Base-by-base conservation (phyloP, 202 grass and related monocot species). In the Setaria viridis region DNA sequence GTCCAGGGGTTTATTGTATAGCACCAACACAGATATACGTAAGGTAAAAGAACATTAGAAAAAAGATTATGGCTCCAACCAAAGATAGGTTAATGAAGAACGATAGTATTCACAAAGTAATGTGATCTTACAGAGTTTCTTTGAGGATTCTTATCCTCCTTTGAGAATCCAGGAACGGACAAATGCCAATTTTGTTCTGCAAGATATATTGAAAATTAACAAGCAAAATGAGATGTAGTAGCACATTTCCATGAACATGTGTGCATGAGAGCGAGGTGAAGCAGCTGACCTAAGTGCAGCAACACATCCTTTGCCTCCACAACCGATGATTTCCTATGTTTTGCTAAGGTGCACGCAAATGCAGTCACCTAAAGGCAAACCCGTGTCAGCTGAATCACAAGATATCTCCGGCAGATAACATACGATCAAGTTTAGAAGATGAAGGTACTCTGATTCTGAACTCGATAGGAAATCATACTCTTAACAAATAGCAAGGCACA, bases 101-200 rank as follows among this genome's bases (percentile, higher is more conserved):
- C 7, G 51, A 11, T 73, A 70, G 57, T 42, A 60, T 71, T 59
- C 11, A 55, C 17, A 87, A 62, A 54, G 56, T 53, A 14, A 56
- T 35, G 6, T 54, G 39, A 68, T 89, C 92, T 94, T 91, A 99
- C 97, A 86, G 86, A 79, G 81, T 89, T 91, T 89, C 80, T 93
- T 87, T 88, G 90, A 54, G 73, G 82, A 85, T 93, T 91, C 53
- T 97, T 91, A 67, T 94, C 94, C 69, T 94, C 94, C 85, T 79
- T 94, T 63, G 94, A 92, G 86, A 90, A 99, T 79, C 97, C 97
- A 84, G 97, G 97, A 76, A 99, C 58, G 47, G 94, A 78, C 54
- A 97, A 85, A 53, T 94, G 82, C 94, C 92, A 99, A 87, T 92
- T 93, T 94, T 48, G 90, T 79, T 99, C 97, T 99, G 89, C 84